Evolutionary conservation across 148 eudicot genomes (phyloP).

Genomic region (Spergularia marina): DNA sequence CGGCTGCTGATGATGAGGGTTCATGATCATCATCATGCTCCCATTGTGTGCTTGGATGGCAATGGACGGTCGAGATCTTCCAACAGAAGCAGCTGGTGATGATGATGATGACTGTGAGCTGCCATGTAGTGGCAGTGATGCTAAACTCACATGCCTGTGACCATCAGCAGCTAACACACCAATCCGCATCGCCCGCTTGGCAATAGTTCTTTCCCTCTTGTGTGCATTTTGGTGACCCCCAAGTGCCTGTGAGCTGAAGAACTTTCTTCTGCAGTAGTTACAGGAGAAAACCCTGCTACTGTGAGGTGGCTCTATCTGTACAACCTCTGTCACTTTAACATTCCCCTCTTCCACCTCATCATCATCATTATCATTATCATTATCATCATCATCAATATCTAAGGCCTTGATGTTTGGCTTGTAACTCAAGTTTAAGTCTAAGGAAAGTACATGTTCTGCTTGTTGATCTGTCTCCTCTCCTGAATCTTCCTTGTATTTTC

Average conservation of each 20-base stretch:
- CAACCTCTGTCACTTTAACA: conserved; percentile 31
- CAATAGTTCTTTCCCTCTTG: conserved; percentile 59
- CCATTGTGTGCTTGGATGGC: conserved; percentile 53
- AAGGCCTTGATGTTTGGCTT: conserved; percentile 19
- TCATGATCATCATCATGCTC: conserved; percentile 31
- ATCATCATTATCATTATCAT: neutral
- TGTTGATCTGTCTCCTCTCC: neutral
- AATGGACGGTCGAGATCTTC: conserved; percentile 30
- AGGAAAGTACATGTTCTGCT: conserved; percentile 11
- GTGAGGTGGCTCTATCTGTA: conserved; percentile 18
- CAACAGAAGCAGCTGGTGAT: neutral
- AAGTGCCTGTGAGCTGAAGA: conserved; percentile 69
- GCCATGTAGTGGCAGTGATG: conserved; percentile 54
- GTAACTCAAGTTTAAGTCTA: conserved; percentile 42
- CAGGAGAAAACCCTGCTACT: conserved; percentile 46
- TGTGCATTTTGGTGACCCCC: conserved; percentile 76
- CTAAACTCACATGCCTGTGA: conserved; percentile 33
- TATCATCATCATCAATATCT: neutral
- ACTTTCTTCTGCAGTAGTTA: conserved; percentile 58
- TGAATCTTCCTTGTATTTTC: too few relatives aligned
- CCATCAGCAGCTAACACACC: conserved; percentile 29
- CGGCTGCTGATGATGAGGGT: conserved; percentile 15
- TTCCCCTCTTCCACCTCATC: neutral
- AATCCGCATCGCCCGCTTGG: conserved; percentile 58
- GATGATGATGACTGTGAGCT: conserved; percentile 21